Conservation (phyloP, 805 yeast genomes). For the Lachancea nothofagi region DNA sequence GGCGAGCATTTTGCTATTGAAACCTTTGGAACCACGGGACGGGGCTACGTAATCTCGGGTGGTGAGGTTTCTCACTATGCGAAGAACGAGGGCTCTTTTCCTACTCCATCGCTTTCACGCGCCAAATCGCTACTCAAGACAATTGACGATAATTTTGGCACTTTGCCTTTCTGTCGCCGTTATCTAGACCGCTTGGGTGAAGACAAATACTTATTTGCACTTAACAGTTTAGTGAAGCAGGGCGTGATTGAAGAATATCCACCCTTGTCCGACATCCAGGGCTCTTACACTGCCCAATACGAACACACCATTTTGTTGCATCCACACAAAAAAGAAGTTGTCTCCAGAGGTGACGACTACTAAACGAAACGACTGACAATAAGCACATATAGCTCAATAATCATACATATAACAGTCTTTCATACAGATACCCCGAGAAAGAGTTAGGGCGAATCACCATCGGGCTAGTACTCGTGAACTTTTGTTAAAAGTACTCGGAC, state of each 20-base stretch:
- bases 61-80: slow-evolving; percentile 97
- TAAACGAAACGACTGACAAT: slow-evolving; percentile 28
- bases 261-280: slow-evolving; percentile 77
- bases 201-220: slow-evolving; percentile 82
- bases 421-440: no score
- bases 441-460: no score
- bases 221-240: slow-evolving; percentile 75
- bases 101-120: slow-evolving; percentile 45
- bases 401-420: not conserved
- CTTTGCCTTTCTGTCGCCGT: slow-evolving; percentile 94
- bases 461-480: no score
- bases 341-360: slow-evolving; percentile 92
- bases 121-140: slow-evolving; percentile 64
- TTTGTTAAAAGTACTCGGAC: not conserved
- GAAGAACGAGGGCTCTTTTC: slow-evolving; percentile 42
- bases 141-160: slow-evolving; percentile 81
- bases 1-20: slow-evolving; percentile 98
- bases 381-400: not conserved
- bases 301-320: slow-evolving; percentile 92
- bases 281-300: slow-evolving; percentile 91
- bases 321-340: slow-evolving; percentile 89
- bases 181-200: slow-evolving; percentile 89
- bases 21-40: slow-evolving; percentile 95
- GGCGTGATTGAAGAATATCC: slow-evolving; percentile 94
- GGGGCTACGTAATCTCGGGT: slow-evolving; percentile 75